Conservation (phyloP, 345 rosid species). For the Hibiscus syriacus region DNA sequence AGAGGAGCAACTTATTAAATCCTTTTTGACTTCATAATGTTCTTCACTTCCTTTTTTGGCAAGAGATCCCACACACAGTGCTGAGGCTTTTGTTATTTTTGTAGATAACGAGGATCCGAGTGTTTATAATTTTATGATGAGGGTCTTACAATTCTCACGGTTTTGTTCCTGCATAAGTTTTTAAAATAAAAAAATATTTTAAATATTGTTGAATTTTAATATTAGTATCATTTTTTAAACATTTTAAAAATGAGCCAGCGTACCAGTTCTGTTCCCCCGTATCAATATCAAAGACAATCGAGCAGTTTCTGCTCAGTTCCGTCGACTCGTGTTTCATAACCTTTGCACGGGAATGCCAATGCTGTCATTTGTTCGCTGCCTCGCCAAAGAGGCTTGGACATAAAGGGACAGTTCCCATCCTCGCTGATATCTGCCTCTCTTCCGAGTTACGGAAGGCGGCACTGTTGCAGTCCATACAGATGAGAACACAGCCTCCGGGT, state of each 20-base stretch:
- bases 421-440: no score
- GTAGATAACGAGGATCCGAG: not conserved
- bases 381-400: constrained; percentile 75
- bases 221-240: no score
- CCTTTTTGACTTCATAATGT: not conserved
- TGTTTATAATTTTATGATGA: not conserved
- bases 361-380: constrained; percentile 40
- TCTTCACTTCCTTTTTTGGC: not conserved
- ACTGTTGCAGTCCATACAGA: constrained; percentile 83
- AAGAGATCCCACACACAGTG: not conserved
- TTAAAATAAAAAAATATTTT: no score
- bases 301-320: constrained; percentile 33
- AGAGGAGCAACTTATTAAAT: not conserved
- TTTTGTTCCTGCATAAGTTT: no score
- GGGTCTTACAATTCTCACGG: not conserved
- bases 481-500: constrained; percentile 71
- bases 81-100: not conserved
- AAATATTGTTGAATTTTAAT: no score
- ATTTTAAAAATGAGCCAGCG: no score
- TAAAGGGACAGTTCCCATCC: constrained; percentile 89
- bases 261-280: no score
- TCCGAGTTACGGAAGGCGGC: no score
- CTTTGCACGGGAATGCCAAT: constrained; percentile 22
- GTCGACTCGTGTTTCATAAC: no score
- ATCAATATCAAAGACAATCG: no score